These are phyloP conservation scores for Botrytis pseudocinerea DNA, from an alignment of 2,329 filamentous ascomycete species.

Conservation along the genomic window DNA sequence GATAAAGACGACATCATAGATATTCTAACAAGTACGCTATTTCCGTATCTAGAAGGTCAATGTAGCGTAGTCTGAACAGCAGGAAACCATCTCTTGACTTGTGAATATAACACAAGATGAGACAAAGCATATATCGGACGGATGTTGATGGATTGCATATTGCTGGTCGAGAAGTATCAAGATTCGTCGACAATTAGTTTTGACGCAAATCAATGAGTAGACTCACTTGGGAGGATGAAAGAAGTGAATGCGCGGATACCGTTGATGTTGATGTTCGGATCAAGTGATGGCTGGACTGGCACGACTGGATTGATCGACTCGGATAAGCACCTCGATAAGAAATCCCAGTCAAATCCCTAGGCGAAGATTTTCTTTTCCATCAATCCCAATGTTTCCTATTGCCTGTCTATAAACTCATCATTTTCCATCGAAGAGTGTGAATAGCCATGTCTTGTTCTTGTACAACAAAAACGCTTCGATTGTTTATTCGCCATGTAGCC, in stretches of 20 bases:
- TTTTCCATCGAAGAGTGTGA: slow-evolving; percentile 11
- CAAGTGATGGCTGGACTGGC: neutral
- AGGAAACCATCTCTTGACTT: neutral
- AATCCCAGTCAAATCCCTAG: slow-evolving; percentile 12
- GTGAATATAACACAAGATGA: neutral
- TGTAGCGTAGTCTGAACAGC: neutral
- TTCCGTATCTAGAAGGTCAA: neutral
- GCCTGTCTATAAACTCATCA: neutral
- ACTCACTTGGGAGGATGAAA: neutral
- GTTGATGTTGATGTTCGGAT: neutral
- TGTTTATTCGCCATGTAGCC: slow-evolving; percentile 39
- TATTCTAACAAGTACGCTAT: neutral
- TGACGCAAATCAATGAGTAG: neutral
- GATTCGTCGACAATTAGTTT: neutral
- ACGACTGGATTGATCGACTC: neutral
- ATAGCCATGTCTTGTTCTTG: slow-evolving; percentile 39
- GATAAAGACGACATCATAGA: neutral
- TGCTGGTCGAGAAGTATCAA: neutral
- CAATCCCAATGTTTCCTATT: neutral
- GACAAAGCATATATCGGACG: neutral
- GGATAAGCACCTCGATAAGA: slow-evolving; percentile 17
- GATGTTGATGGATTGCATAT: too few species aligned
- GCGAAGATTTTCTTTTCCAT: slow-evolving; percentile 22
- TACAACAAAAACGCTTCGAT: slow-evolving; percentile 32
- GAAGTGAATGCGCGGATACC: neutral